Base-by-base conservation (phyloP, 305 asterid species). In the Rubia tinctorum region DNA sequence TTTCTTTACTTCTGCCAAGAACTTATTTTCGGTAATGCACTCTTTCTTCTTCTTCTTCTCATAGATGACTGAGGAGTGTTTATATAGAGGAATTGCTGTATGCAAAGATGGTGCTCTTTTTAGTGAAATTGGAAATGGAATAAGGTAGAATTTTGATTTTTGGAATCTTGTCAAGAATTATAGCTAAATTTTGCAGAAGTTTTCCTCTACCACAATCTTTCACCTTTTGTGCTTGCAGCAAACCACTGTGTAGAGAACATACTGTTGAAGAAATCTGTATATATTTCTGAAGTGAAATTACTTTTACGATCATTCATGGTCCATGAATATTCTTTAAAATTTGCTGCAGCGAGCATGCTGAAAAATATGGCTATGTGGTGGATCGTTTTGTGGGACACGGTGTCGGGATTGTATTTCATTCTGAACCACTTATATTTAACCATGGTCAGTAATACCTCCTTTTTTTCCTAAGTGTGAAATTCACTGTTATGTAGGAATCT, bases 321-420 rank as follows among this genome's bases (percentile, higher is more conserved):
- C 42, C 66, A 61, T 61, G n/a, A n/a, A 40, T 9, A n/a, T 66
- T 42, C 20, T 42, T 66, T 42, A 5, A 42, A n/a, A 66, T 66
- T 40, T 56, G 23, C 79, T 74, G 76, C 90, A 92, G 98, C 80
- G 98, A 92, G 69, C 96, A 90, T 81, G 96, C 99, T 74, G 97
- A 95, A 81, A 95, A 84, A 71, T 89, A 79, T 73, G 98, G 98
- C 43, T 90, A 72, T 27, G 92, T 95, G 71, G 98, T 88, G 80
- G 96, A 92, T 73, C 97, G 94, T 64, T 92, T 95, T 81, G 97
- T 95, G 77, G 99, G 99, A 71, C 99, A 95, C 67, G 99, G 97
- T 76, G 77, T 92, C 69, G 99, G 97, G 74, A 90, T 97, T 47
- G 83, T 92, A 77, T 94, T 94, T 77, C 98, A 94, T 81, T 90